Evolutionary conservation across 2,329 filamentous ascomycete genomes (phyloP), one percentile per base, ranked within the genome.

Genomic region (Beauveria sp.): DNA sequence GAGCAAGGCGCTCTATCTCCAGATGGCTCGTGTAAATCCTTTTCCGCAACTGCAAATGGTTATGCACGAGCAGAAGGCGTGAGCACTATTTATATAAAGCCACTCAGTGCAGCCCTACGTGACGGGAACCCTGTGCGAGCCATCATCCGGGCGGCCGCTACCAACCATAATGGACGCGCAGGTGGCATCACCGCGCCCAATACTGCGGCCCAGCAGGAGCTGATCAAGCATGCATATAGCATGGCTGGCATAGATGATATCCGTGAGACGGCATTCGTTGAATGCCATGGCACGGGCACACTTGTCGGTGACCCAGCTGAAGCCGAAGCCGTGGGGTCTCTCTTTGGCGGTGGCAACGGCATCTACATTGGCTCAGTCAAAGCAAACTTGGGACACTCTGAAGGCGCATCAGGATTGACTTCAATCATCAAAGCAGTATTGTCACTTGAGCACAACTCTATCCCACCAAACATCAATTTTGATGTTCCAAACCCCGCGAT

Each of bases 231-330:
- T 2, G 71, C 73, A 1, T 81, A 81, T 63, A 22, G 53, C 2
- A 24, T 47, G 10, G 70, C 72, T 1, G 71, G 69, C 3, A 65
- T 73, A 51, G 49, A 51, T n/a, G 34, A 34, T 20, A 66, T 65
- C 28, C 47, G 66, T 10, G 45, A 61, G 3, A 73, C 71, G 0
- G 68, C 64, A 8, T 70, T 70, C 24, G 62, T 74, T 2, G 73
- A 80, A 63, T 74, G 72, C 34, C 79, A 81, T 46, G 78, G 77
- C 0, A 80, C 79, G 0, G 78, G 78, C 1, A 81, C 79, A 0
- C 60, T 66, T 3, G 70, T 69, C 0, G 79, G 79, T 0, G 78
- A 81, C 57, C 75, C 75, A 0, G 67, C 74, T 9, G 79, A 80
- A 59, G 70, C 74, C 1, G 61, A 62, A 0, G 75, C 75, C 1